phyloP scores from a whole-genome alignment of 1,139 yeast species.

The Taiozyma onychis region DNA sequence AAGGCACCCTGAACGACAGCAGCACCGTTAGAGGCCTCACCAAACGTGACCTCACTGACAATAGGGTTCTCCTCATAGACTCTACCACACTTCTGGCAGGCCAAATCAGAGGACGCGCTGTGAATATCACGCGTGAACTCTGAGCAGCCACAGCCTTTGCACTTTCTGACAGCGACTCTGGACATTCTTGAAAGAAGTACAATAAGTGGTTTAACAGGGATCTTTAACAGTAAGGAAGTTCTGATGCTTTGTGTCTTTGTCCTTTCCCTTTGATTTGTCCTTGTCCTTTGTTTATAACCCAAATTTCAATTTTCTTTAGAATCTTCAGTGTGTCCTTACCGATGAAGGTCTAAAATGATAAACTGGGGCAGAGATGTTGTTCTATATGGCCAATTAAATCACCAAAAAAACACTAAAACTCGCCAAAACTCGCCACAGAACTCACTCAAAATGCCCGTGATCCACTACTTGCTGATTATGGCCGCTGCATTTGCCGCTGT shows the following conservation, averaged over 20 bases:
- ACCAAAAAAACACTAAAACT: too few species aligned
- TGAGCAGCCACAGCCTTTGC: slow-evolving; percentile 43
- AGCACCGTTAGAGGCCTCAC: slow-evolving; percentile 89
- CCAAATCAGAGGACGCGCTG: slow-evolving; percentile 69
- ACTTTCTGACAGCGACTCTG: slow-evolving; percentile 14
- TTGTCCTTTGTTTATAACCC: too few species aligned
- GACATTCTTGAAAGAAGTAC: slow-evolving; percentile 5
- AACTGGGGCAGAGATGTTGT: neutral
- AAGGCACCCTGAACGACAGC: slow-evolving; percentile 95
- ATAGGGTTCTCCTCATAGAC: slow-evolving; percentile 91
- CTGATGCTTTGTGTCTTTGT: neutral
- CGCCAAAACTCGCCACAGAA: too few species aligned
- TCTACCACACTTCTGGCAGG: slow-evolving; percentile 78
- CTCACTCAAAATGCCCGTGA: neutral
- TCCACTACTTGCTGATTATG: neutral
- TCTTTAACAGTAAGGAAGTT: too few species aligned
- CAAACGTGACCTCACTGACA: slow-evolving; percentile 92
- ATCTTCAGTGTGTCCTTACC: neutral
- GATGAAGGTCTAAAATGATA: neutral
- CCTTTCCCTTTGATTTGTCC: too few species aligned
- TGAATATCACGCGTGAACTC: slow-evolving; percentile 40
- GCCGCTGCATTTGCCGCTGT: neutral
- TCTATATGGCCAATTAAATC: too few species aligned
- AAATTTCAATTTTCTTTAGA: too few species aligned
- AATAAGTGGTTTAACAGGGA: neutral